phyloP scores from a whole-genome alignment of 192 early-diverging fungal species.

The Spizellomyces punctatus region DNA sequence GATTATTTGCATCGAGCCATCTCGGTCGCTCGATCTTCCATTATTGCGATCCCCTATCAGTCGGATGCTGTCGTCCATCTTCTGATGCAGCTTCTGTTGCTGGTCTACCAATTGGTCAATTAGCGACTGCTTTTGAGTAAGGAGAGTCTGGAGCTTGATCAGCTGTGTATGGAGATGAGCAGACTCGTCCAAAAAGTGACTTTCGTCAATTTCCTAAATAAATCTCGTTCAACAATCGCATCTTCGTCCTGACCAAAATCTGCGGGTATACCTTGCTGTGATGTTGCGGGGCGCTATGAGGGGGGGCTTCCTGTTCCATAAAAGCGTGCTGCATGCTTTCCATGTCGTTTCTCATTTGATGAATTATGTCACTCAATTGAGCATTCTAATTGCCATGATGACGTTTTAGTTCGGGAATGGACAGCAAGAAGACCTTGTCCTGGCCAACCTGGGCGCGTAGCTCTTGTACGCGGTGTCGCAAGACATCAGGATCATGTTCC shows the following conservation, averaged over 20 bases:
- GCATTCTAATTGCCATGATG: conserved; percentile 30
- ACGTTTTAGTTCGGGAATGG: not conserved
- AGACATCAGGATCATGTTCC: no score
- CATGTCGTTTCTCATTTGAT: conserved; percentile 48
- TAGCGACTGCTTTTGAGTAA: conserved; percentile 27
- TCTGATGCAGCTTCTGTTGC: conserved; percentile 20
- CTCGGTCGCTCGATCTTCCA: not conserved
- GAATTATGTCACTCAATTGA: conserved; percentile 26
- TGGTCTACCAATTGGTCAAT: conserved; percentile 26
- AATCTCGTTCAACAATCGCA: no score
- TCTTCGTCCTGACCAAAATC: no score
- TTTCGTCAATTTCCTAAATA: not conserved
- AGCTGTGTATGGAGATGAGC: conserved; percentile 15
- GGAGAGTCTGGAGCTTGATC: conserved; percentile 10
- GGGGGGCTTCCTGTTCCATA: not conserved
- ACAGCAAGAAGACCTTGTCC: not conserved
- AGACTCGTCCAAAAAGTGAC: conserved; percentile 2
- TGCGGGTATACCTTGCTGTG: no score
- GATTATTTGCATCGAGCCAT: not conserved
- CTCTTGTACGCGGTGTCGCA: not conserved
- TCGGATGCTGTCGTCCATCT: conserved; percentile 12
- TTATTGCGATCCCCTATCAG: not conserved
- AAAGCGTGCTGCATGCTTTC: conserved; percentile 36
- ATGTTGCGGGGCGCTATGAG: not conserved
- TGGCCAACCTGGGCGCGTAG: conserved; percentile 1